phyloP scores from a whole-genome alignment of 2,329 filamentous ascomycete species.

The Xylariaceae sp. region DNA sequence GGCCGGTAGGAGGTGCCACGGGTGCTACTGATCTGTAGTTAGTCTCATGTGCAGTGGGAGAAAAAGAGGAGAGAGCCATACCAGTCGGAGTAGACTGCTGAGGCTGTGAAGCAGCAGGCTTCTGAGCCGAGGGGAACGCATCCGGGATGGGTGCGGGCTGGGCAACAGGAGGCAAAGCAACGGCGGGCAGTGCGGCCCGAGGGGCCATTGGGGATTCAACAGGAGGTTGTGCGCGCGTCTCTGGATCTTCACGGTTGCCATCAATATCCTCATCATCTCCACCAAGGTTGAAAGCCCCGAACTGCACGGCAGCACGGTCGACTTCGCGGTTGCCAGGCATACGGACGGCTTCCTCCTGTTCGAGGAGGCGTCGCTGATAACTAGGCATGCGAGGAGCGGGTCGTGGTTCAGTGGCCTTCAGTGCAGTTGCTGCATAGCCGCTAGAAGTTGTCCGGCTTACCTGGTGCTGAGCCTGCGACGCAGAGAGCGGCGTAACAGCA shows the following conservation, averaged over 20 bases:
- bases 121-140: constrained; percentile 49
- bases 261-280: constrained; percentile 85
- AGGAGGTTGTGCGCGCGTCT: constrained; percentile 89
- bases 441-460: constrained; percentile 60
- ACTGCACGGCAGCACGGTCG: constrained; percentile 89
- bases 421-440: constrained; percentile 75
- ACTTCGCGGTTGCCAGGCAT: constrained; percentile 98
- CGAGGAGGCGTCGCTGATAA: constrained; percentile 81
- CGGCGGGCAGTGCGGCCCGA: constrained; percentile 81
- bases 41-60: constrained; percentile 14
- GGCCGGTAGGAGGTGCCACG: constrained; percentile 32
- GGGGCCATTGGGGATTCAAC: constrained; percentile 84
- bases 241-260: constrained; percentile 89
- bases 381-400: constrained; percentile 67
- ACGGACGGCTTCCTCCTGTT: constrained; percentile 95
- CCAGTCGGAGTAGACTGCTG: constrained; percentile 33
- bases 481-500: constrained; percentile 64
- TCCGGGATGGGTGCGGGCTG: constrained; percentile 56
- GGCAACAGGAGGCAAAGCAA: constrained; percentile 73
- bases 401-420: constrained; percentile 67
- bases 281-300: constrained; percentile 90
- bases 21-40: constrained; percentile 27
- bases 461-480: constrained; percentile 61
- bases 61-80: constrained; percentile 19
- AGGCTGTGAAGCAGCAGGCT: constrained; percentile 49